phyloP scores from a whole-genome alignment of 2,329 filamentous ascomycete genomes.

The Aspergillus brasiliensis region DNA sequence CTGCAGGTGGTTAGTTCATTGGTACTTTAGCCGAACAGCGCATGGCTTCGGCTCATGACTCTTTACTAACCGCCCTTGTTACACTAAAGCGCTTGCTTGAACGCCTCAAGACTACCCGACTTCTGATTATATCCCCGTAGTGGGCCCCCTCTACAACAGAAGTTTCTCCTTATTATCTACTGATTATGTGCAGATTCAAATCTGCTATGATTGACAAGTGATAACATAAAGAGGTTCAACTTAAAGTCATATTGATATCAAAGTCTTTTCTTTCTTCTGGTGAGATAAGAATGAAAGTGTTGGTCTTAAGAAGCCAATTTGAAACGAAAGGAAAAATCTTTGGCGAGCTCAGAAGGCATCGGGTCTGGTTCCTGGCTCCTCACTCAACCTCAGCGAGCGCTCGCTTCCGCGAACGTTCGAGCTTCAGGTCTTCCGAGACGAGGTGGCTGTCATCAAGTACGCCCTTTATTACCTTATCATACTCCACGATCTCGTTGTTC shows the following conservation, averaged over 20 bases:
- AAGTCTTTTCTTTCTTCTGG: no score
- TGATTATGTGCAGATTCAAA: neutral
- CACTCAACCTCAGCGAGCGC: constrained; percentile 15
- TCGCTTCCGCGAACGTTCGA: constrained; percentile 29
- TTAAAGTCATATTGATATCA: no score
- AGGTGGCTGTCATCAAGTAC: constrained; percentile 39
- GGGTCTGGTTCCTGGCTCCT: neutral
- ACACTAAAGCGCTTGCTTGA: neutral
- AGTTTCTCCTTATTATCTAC: neutral
- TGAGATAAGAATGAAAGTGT: no score
- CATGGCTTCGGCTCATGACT: neutral
- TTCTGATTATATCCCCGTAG: no score
- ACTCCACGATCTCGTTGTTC: constrained; percentile 44
- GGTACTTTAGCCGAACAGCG: neutral
- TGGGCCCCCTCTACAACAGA: neutral
- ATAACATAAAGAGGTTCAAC: no score
- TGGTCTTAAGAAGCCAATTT: no score
- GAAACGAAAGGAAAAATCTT: no score
- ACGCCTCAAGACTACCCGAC: neutral
- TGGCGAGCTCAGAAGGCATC: neutral
- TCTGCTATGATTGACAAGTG: constrained; percentile 1
- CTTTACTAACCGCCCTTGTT: neutral
- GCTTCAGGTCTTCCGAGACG: constrained; percentile 39
- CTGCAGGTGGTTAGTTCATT: no score
- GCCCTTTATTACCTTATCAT: constrained; percentile 42